These are phyloP conservation scores for Cyclocybe aegerita DNA, from an alignment of 768 basidiomycete genomes.

Conservation along the genomic window DNA sequence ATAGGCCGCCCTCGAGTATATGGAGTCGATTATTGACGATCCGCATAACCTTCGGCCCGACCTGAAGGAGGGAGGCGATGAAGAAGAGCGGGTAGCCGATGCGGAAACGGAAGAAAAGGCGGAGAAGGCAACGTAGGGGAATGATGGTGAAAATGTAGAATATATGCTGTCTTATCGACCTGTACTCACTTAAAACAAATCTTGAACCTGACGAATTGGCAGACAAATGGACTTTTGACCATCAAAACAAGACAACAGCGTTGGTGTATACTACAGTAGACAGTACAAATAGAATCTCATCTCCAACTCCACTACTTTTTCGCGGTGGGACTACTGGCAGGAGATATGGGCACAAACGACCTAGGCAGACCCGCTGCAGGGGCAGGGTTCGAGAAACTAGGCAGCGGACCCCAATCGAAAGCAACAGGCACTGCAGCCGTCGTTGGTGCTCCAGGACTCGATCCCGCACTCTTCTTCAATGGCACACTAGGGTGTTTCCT, in stretches of 20 bases:
- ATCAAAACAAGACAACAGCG: constrained; percentile 5
- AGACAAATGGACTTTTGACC: background rate
- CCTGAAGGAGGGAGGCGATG: constrained; percentile 9
- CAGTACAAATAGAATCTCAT: no score
- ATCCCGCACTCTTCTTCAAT: constrained; percentile 32
- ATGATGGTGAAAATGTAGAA: background rate
- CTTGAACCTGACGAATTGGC: no score
- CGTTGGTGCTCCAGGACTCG: constrained; percentile 16
- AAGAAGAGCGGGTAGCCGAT: constrained; percentile 2
- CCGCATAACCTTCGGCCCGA: constrained; percentile 26
- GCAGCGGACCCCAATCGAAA: constrained; percentile 67
- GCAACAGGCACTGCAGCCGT: constrained; percentile 28
- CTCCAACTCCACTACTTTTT: no score
- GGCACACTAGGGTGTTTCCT: constrained; percentile 41
- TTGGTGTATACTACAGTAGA: background rate
- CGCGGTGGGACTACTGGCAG: background rate
- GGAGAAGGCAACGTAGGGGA: background rate
- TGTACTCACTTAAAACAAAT: no score
- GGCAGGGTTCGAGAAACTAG: constrained; percentile 35
- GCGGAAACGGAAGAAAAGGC: constrained; percentile 7
- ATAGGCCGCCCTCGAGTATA: constrained; percentile 79
- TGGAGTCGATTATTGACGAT: constrained; percentile 80
- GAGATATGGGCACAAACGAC: constrained; percentile 16
- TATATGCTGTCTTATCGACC: no score
- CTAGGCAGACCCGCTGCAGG: constrained; percentile 12